Evolutionary conservation across 2,329 filamentous ascomycete genomes (phyloP), one percentile per base, ranked within the genome.

Genomic region (Alternaria sp.): DNA sequence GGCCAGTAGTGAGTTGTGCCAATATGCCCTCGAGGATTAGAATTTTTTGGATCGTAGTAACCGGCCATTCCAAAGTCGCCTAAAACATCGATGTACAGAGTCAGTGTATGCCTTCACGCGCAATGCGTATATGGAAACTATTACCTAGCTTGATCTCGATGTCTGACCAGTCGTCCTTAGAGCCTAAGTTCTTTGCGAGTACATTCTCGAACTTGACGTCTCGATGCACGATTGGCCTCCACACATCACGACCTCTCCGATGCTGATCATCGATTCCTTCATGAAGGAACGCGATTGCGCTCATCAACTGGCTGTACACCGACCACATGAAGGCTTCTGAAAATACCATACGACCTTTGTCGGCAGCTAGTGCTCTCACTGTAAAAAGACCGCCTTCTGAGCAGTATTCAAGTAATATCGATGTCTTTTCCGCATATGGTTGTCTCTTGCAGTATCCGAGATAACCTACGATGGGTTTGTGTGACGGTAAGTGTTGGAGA

Each of bases 151-250:
- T 86, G 55, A 89, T 85, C 70, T 90, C 30, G 18, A 73, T 47
- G 2, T 30, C 32, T 0, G 65, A 63, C 30, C 34, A 60, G 43
- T 69, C 59, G 5, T 46, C 34, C 24, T 59, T 65, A 12, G 12
- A 7, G 5, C 63, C 66, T 7, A 69, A 16, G 16, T 20, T 53
- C 30, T 57, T 49, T 24, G 97, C 81, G 7, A 98, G 81, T 28
- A 98, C 96, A 70, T 97, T 97, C 75, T 97, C 93, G 0, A 92
- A 91, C 78, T 97, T 97, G 79, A 98, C 96, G 71, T 98, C 94
- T 57, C 94, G 89, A 77, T 98, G 95, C 9, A 97, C 92, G 75
- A 98, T 94, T 76, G 96, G 93, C 74, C 92, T 89, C 74, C 91
- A 90, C 81, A 96, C 9, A 39, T 63, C 44, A 26, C 26, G 42